A percentile compares a stretch with the other conserved stretches of the same genome.
These are phyloP conservation scores for Hypoxylon sp. DNA, from an alignment of 2,329 filamentous ascomycete genomes.

Conservation along the genomic window DNA sequence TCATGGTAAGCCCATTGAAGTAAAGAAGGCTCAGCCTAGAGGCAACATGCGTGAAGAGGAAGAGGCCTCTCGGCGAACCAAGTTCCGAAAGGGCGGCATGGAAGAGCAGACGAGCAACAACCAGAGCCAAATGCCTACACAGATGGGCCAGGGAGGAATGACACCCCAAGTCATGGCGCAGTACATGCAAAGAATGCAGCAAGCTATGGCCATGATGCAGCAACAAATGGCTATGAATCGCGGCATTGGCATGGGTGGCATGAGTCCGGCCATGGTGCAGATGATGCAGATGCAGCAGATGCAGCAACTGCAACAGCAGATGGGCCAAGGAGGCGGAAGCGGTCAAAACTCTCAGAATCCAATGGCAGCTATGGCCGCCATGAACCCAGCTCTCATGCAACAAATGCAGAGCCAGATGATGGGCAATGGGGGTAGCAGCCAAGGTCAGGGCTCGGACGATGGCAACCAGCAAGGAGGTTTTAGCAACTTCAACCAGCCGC, in stretches of 20 bases:
- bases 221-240: conserved; percentile 89
- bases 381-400: conserved; percentile 66
- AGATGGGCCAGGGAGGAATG: conserved; percentile 65
- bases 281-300: conserved; percentile 82
- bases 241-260: conserved; percentile 66
- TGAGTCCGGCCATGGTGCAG: conserved; percentile 80
- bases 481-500: conserved; percentile 41
- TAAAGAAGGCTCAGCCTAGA: conserved; percentile 95
- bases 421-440: conserved; percentile 39
- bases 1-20: conserved; percentile 94
- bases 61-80: conserved; percentile 69
- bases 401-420: conserved; percentile 61
- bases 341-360: conserved; percentile 48
- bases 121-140: conserved; percentile 44
- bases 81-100: conserved; percentile 65
- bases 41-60: conserved; percentile 95
- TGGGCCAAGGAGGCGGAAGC: conserved; percentile 51
- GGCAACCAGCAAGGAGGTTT: conserved; percentile 43
- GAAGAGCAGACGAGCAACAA: conserved; percentile 47
- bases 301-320: conserved; percentile 67
- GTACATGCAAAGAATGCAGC: conserved; percentile 98
- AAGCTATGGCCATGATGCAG: conserved; percentile 95
- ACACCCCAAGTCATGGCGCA: conserved; percentile 97
- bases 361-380: conserved; percentile 53
- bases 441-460: conserved; percentile 50